phyloP scores from a whole-genome alignment of 2,329 filamentous ascomycete genomes.

The Trichoderma sp. region DNA sequence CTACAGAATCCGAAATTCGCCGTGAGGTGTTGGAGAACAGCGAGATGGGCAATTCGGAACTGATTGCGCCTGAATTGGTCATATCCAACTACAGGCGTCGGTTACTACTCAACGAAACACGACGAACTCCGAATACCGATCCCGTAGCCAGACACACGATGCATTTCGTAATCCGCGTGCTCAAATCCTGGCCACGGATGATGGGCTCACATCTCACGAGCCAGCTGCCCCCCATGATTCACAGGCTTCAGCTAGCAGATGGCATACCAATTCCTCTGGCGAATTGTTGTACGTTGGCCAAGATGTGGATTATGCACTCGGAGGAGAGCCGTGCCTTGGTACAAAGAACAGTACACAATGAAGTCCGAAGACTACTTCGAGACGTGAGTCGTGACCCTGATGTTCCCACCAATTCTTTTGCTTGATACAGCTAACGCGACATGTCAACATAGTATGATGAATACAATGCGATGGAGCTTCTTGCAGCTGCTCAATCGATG shows the following conservation, averaged over 20 bases:
- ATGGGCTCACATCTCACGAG: not conserved
- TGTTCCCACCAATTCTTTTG: fast-evolving
- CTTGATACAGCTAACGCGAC: not conserved
- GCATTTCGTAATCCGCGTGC: not conserved
- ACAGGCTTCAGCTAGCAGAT: not conserved
- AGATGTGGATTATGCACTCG: not conserved
- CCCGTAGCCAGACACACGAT: not conserved
- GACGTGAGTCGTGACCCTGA: not conserved
- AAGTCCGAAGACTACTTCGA: not conserved
- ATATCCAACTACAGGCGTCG: not conserved
- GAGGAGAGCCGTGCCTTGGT: not conserved
- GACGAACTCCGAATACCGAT: not conserved
- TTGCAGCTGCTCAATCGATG: not conserved
- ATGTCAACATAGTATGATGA: not conserved
- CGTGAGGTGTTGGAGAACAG: not conserved
- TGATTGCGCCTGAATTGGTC: not conserved
- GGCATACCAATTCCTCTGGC: not conserved
- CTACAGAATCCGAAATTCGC: not conserved
- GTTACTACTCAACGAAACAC: not conserved
- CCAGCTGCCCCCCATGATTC: not conserved
- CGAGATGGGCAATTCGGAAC: not conserved
- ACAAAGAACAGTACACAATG: not conserved
- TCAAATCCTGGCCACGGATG: not conserved
- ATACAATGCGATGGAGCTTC: not conserved
- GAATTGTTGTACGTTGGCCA: not conserved